Conservation (phyloP, 805 yeast genomes). For the Starmerella gropengiesseri region DNA sequence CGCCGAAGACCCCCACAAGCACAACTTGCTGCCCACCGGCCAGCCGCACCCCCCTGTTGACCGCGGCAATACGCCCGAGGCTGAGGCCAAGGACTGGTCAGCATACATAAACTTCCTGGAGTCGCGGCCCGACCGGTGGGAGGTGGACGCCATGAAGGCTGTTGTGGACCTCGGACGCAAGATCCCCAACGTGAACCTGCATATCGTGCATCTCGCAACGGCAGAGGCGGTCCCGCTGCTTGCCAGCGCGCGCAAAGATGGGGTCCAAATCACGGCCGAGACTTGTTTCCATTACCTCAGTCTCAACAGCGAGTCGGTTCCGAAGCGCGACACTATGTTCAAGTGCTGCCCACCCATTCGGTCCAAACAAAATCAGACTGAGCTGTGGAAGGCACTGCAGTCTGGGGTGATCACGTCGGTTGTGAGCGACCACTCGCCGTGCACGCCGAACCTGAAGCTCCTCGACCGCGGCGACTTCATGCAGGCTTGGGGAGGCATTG, state of each 20-base stretch:
- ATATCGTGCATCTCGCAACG: constrained; percentile 83
- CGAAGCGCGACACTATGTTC: constrained; percentile 67
- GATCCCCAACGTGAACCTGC: constrained; percentile 39
- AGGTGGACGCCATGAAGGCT: constrained; percentile 68
- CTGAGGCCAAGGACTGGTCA: constrained; percentile 24
- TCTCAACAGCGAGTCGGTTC: constrained; percentile 63
- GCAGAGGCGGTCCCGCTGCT: constrained; percentile 69
- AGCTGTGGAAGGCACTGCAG: constrained; percentile 68
- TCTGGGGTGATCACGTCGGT: constrained; percentile 62
- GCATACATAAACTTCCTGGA: constrained; percentile 63
- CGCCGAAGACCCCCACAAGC: not conserved
- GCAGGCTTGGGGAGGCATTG: constrained; percentile 93
- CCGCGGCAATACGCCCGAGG: not conserved
- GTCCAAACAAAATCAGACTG: constrained; percentile 53
- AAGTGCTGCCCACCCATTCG: constrained; percentile 96
- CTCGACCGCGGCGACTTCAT: constrained; percentile 77
- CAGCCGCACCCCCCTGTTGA: constrained; percentile 12
- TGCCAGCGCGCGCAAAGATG: constrained; percentile 44
- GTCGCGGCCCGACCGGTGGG: constrained; percentile 86
- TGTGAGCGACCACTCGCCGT: constrained; percentile 93
- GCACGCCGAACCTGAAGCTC: constrained; percentile 83
- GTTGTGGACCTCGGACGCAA: constrained; percentile 50
- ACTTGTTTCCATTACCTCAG: constrained; percentile 90
- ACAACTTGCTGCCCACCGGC: not conserved
- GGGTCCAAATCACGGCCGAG: constrained; percentile 55